These are phyloP conservation scores for Aspergillus cavernicola DNA, from an alignment of 495 filamentous ascomycete species.

Conservation along the genomic window DNA sequence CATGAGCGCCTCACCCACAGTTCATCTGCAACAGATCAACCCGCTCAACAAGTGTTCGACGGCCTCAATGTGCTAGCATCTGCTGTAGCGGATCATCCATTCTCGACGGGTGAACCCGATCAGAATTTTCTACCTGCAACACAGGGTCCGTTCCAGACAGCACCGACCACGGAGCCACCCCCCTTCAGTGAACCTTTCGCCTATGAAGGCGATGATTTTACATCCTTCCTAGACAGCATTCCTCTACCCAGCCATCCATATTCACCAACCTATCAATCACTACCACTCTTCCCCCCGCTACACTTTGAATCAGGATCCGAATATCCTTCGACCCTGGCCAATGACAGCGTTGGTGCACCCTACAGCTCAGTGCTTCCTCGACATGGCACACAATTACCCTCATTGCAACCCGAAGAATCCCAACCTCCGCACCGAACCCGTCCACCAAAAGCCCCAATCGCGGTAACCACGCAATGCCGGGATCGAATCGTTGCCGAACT, in stretches of 20 bases:
- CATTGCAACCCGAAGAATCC: conserved; percentile 34
- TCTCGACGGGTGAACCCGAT: not conserved
- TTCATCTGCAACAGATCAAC: conserved; percentile 15
- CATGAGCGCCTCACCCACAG: conserved; percentile 37
- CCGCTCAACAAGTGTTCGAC: conserved; percentile 21
- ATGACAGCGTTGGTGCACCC: conserved; percentile 20
- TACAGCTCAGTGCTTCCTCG: conserved; percentile 36
- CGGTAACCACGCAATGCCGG: conserved; percentile 34
- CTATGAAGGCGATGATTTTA: conserved; percentile 38
- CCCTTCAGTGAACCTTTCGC: conserved; percentile 29
- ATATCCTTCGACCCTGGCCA: conserved; percentile 25
- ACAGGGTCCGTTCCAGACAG: conserved; percentile 11
- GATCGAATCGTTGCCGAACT: conserved; percentile 28
- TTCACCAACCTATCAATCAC: conserved; percentile 37
- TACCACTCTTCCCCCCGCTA: conserved; percentile 36
- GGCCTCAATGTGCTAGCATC: conserved; percentile 35
- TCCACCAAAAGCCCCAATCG: conserved; percentile 30
- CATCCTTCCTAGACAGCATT: conserved; percentile 41
- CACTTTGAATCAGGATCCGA: conserved; percentile 30
- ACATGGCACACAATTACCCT: conserved; percentile 39
- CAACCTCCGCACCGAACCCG: conserved; percentile 28
- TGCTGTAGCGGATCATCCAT: conserved; percentile 26
- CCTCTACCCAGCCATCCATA: conserved; percentile 38
- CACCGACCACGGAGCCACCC: conserved; percentile 15
- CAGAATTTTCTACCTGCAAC: conserved; percentile 7